Base-by-base conservation (phyloP, 331 rosid species). In the Malus hybrid region DNA sequence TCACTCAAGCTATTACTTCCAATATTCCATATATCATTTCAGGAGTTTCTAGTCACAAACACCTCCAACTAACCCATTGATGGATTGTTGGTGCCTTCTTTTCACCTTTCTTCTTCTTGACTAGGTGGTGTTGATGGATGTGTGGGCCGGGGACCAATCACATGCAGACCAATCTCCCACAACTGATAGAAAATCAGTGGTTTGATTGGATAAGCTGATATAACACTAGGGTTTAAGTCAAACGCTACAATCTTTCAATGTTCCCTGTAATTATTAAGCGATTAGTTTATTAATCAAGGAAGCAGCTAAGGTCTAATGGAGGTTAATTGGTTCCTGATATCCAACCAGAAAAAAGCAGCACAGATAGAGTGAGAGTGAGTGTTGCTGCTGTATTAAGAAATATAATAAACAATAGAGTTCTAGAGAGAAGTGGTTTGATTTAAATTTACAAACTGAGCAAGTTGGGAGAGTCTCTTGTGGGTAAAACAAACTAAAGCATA, bases 111-210 rank as follows among this genome's bases (percentile, higher is more conserved):
- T 65, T 75, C 67, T 52, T 72, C 50, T 80, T 83, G 79, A 79
- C 76, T 77, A 75, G 82, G 70, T 80, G 70, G 73, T 79, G 82
- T 52, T 79, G 70, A 82, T 75, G 22, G 76, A 55, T 72, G 32
- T 19, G 87, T 80, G 24, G 24, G 24, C 24, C 24, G 24, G 84
- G 87, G 86, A 73, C 89, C 95, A 76, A 76, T 71, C 84, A 77
- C 86, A 81, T 80, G 69, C 48, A 64, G 61, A 77, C 64, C 80
- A 77, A 66, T 83, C 72, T 83, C 36, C 44, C 73, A 32, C 71
- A 73, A 66, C 61, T 70, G 67, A 74, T 64, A 76, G 67, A 69
- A 76, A 76, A 69, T 56, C 62, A 59, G 67, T 4, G 71, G 31
- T 65, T 71, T 78, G 65, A 83, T 86, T 72, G 74, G 81, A 70